phyloP scores from a whole-genome alignment of 176 grass and related monocot genomes.

The Oryza rufipogon region DNA sequence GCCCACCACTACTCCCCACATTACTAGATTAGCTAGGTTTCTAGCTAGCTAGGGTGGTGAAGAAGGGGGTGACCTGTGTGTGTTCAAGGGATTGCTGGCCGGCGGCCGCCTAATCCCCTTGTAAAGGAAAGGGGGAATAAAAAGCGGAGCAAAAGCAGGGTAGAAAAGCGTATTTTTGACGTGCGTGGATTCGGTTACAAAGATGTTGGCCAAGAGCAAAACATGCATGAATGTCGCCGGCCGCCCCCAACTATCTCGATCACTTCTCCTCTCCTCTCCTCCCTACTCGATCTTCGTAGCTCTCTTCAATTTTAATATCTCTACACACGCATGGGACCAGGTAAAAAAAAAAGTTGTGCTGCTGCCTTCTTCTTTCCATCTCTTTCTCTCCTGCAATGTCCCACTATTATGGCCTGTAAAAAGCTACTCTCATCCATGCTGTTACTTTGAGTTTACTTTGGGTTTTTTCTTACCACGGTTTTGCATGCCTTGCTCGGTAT shows the following conservation, averaged over 20 bases:
- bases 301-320: neutral
- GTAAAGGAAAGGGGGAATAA: neutral
- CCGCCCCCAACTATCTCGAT: neutral
- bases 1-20: no score
- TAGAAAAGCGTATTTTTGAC: neutral
- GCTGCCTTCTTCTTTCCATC: neutral
- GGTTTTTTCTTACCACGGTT: neutral
- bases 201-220: constrained; percentile 60
- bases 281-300: neutral
- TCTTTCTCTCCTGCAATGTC: neutral
- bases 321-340: constrained; percentile 3
- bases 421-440: constrained; percentile 2
- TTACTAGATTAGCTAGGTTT: no score
- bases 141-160: neutral
- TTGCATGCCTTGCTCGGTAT: neutral
- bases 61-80: no score
- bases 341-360: neutral
- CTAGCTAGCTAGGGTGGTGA: no score
- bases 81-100: no score
- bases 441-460: constrained; percentile 9
- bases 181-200: constrained; percentile 23
- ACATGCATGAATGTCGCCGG: constrained; percentile 56
- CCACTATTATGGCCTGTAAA: neutral
- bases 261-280: neutral
- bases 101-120: no score